Conservation (phyloP, 108 stramenopile species). For the Nitzschia sp. region DNA sequence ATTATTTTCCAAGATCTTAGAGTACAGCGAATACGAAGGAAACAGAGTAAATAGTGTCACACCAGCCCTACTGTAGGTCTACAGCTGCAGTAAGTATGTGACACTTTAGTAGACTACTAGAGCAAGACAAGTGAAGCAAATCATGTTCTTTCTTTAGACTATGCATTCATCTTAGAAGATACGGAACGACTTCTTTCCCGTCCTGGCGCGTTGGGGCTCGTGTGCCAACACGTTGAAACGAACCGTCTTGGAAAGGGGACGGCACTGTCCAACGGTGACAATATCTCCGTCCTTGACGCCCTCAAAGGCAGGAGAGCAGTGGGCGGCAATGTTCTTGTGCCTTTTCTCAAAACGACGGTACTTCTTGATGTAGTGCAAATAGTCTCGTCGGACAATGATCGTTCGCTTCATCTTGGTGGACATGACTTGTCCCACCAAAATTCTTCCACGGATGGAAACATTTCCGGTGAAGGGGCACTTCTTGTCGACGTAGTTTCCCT, state of each 20-base stretch:
- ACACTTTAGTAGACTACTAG: no score
- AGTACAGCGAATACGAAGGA: no score
- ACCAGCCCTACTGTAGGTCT: no score
- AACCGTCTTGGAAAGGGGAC: conserved; percentile 99
- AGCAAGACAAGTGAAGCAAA: no score
- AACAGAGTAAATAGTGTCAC: no score
- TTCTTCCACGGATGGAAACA: conserved; percentile 97
- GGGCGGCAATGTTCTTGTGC: conserved; percentile 99
- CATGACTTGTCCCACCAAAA: conserved; percentile 96
- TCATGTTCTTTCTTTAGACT: conserved; percentile 12
- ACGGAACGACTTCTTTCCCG: conserved; percentile 91
- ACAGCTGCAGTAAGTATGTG: no score
- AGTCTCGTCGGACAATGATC: conserved; percentile 98
- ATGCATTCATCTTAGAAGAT: conserved; percentile 69
- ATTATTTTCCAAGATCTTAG: no score
- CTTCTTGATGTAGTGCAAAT: conserved; percentile 98
- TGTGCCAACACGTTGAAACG: conserved; percentile 94
- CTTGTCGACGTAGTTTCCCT: conserved; percentile 99
- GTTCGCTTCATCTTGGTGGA: conserved; percentile 99
- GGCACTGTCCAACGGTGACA: conserved; percentile 99
- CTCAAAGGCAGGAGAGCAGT: conserved; percentile 97
- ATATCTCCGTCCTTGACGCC: conserved; percentile 98
- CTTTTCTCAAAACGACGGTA: conserved; percentile 99
- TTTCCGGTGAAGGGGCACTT: conserved; percentile 99
- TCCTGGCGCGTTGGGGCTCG: conserved; percentile 71